phyloP scores from a whole-genome alignment of 1,284 basidiomycete species.

The Cerioporus squamosus region DNA sequence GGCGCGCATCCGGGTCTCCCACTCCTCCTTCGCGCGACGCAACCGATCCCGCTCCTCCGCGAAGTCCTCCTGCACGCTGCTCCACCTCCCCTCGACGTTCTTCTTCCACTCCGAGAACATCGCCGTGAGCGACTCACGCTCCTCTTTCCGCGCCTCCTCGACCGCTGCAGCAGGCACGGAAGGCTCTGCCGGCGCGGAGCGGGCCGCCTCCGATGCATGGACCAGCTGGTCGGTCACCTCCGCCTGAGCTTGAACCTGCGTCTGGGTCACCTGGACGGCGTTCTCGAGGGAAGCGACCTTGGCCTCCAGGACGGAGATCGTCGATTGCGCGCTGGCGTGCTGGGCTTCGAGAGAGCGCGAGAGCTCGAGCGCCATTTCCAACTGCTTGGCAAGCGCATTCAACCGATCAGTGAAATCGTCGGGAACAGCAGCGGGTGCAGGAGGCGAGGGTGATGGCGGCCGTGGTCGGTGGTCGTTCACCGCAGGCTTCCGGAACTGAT shows the following conservation, averaged over 20 bases:
- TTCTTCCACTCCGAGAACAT: conserved; percentile 72
- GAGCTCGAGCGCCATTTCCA: conserved; percentile 78
- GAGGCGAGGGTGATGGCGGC: conserved; percentile 24
- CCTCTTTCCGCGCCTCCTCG: conserved; percentile 37
- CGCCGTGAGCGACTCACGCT: conserved; percentile 52
- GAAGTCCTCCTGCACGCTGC: conserved; percentile 81
- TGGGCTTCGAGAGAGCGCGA: conserved; percentile 79
- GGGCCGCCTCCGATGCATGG: conserved; percentile 44
- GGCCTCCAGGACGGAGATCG: conserved; percentile 77
- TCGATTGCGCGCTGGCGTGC: conserved; percentile 78
- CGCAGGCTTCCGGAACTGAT: conserved; percentile 15
- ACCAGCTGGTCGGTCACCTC: conserved; percentile 50
- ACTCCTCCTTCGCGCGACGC: conserved; percentile 77
- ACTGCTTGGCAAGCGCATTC: conserved; percentile 71
- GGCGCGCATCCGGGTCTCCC: conserved; percentile 63
- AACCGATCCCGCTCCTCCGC: conserved; percentile 80
- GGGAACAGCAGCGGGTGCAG: conserved; percentile 38
- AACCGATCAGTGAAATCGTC: conserved; percentile 78
- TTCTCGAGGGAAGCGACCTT: conserved; percentile 67
- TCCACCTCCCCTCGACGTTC: conserved; percentile 79
- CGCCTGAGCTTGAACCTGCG: conserved; percentile 44
- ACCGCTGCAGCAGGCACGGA: conserved; percentile 11
- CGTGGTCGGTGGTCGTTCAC: conserved; percentile 25
- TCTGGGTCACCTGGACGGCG: conserved; percentile 51
- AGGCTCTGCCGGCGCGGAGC: conserved; percentile 30